phyloP scores from a whole-genome alignment of 257 asterid species.

The Przewalskia tangutica region DNA sequence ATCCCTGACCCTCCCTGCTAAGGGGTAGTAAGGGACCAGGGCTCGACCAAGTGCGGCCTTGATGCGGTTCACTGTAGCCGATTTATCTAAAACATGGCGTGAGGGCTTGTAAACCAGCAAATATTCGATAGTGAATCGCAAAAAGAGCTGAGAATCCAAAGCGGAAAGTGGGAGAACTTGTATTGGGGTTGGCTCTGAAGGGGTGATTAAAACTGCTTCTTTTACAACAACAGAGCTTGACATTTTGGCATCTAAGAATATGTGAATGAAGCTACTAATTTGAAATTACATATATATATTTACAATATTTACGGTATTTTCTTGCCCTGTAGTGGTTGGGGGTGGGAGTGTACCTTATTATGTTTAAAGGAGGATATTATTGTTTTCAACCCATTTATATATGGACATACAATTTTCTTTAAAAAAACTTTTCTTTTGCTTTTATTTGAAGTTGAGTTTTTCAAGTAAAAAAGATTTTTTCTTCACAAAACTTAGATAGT shows the following conservation, averaged over 20 bases:
- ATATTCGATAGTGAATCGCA: constrained; percentile 56
- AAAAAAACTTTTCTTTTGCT: too few relatives aligned
- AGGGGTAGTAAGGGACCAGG: constrained; percentile 58
- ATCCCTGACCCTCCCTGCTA: constrained; percentile 52
- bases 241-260: constrained; percentile 15
- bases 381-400: not conserved
- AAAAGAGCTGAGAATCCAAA: constrained; percentile 59
- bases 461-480: too few relatives aligned
- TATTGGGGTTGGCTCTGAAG: constrained; percentile 49
- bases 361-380: not conserved
- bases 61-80: constrained; percentile 15
- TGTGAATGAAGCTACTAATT: not conserved
- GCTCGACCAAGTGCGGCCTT: constrained; percentile 40
- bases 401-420: too few relatives aligned
- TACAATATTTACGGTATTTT: not conserved
- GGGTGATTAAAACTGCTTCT: constrained; percentile 38
- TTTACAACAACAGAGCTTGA: constrained; percentile 33
- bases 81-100: constrained; percentile 13
- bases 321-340: not conserved
- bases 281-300: not conserved
- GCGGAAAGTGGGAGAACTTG: constrained; percentile 55
- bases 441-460: too few relatives aligned
- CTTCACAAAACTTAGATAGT: too few relatives aligned
- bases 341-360: too few relatives aligned
- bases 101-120: constrained; percentile 37